Evolutionary conservation across 805 yeast genomes (phyloP).

Genomic region (Kodamaea jinghongensis): DNA sequence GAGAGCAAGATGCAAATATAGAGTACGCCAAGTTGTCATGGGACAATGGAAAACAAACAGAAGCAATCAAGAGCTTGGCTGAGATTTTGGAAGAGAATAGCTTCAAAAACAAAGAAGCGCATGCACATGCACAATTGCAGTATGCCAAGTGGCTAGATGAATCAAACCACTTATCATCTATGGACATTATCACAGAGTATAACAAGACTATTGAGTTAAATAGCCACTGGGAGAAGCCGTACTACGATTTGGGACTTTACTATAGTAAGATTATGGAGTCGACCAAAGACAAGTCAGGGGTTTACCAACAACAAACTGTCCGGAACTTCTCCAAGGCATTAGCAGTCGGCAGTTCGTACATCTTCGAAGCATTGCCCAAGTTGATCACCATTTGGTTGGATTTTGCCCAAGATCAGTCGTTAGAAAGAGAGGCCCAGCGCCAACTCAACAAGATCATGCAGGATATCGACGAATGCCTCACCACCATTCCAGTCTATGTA

Average conservation of each 20-base stretch:
- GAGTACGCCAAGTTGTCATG: conserved; percentile 83
- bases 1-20: conserved; percentile 50
- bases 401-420: conserved; percentile 42
- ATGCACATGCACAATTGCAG: conserved; percentile 58
- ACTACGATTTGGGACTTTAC: conserved; percentile 76
- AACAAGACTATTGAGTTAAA: conserved; percentile 53
- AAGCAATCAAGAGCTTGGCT: conserved; percentile 69
- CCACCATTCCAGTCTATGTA: conserved; percentile 45
- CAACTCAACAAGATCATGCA: conserved; percentile 46
- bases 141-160: conserved; percentile 87
- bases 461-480: conserved; percentile 44
- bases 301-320: conserved; percentile 54
- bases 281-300: conserved; percentile 48
- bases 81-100: conserved; percentile 31
- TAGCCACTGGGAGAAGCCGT: conserved; percentile 70
- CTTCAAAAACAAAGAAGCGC: conserved; percentile 15
- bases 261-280: conserved; percentile 75
- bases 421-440: conserved; percentile 30
- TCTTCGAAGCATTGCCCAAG: conserved; percentile 85
- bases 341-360: conserved; percentile 58
- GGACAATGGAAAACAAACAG: conserved; percentile 84
- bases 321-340: conserved; percentile 57
- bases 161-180: conserved; percentile 79
- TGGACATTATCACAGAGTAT: conserved; percentile 69
- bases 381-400: conserved; percentile 91